Conservation (phyloP, 345 rosid genomes). For the Acer yangbiense region DNA sequence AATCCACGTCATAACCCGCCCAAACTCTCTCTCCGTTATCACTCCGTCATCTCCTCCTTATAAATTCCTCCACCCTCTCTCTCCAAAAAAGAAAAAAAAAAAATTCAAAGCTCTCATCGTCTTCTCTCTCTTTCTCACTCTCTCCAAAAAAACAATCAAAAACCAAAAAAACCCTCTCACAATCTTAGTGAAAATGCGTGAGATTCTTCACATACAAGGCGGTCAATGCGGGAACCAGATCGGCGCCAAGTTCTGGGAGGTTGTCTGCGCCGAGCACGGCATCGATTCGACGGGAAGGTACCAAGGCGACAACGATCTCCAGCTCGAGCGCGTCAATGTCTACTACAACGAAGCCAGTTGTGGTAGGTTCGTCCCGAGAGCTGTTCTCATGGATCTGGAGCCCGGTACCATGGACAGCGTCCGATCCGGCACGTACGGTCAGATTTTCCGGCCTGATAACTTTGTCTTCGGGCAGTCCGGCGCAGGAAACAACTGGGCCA, state of each 20-base stretch:
- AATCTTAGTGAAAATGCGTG: constrained; percentile 53
- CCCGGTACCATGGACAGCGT: constrained; percentile 84
- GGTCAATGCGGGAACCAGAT: constrained; percentile 86
- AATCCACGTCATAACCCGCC: constrained; percentile 19
- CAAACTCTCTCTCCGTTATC: neutral
- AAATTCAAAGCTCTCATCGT: neutral
- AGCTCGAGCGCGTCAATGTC: constrained; percentile 75
- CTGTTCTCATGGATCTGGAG: constrained; percentile 79
- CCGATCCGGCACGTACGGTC: constrained; percentile 73
- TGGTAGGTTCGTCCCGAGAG: constrained; percentile 70
- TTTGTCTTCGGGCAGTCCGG: constrained; percentile 62
- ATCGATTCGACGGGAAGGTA: constrained; percentile 69
- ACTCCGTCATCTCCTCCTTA: constrained; percentile 34
- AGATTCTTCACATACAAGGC: constrained; percentile 75
- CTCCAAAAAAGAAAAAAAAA: neutral
- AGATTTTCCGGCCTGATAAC: constrained; percentile 61
- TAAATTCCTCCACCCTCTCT: constrained; percentile 15
- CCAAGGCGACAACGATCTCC: constrained; percentile 60
- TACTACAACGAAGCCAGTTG: constrained; percentile 82
- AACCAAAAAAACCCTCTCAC: neutral
- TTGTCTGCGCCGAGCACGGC: constrained; percentile 65
- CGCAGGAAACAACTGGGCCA: constrained; percentile 57
- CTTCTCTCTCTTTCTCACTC: neutral
- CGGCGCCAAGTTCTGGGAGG: constrained; percentile 69
- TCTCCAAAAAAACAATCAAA: neutral